phyloP scores from a whole-genome alignment of 164 flowering plant genomes.

The Nymphaea thermarum region DNA sequence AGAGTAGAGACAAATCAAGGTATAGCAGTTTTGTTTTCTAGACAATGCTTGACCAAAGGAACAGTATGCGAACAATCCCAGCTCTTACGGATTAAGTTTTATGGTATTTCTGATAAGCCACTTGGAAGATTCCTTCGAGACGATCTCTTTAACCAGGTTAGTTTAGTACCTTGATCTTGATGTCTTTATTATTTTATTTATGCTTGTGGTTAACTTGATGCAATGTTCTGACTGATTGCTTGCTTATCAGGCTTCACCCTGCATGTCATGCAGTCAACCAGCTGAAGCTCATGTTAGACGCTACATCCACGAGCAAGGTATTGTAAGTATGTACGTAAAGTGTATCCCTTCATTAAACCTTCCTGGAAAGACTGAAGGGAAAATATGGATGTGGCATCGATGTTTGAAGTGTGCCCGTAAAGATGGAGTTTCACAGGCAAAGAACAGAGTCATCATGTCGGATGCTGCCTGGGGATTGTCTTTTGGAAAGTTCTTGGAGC shows the following conservation, averaged over 20 bases:
- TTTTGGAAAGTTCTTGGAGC: conserved; percentile 85
- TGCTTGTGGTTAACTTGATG: neutral
- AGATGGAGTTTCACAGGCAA: conserved; percentile 68
- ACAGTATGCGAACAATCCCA: conserved; percentile 75
- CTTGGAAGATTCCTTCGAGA: conserved; percentile 64
- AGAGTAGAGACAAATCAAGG: conserved; percentile 65
- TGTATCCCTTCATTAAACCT: conserved; percentile 45
- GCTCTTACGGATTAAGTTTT: conserved; percentile 71
- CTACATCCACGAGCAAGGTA: conserved; percentile 73
- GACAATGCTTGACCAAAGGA: conserved; percentile 69
- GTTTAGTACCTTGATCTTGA: neutral
- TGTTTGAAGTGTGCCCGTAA: conserved; percentile 66
- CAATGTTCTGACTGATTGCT: neutral
- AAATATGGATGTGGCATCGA: conserved; percentile 99
- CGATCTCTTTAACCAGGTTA: conserved; percentile 68
- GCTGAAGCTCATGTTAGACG: conserved; percentile 80
- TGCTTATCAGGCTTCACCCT: conserved; percentile 33
- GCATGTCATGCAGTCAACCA: conserved; percentile 65
- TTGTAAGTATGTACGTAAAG: conserved; percentile 64
- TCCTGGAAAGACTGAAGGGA: conserved; percentile 81
- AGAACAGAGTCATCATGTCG: conserved; percentile 66
- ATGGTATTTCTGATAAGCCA: conserved; percentile 74
- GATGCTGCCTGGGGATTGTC: conserved; percentile 94
- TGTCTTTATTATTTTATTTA: neutral
- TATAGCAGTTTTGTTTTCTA: conserved; percentile 79